phyloP scores from a whole-genome alignment of 257 asterid genomes.

The Ilex asprella region DNA sequence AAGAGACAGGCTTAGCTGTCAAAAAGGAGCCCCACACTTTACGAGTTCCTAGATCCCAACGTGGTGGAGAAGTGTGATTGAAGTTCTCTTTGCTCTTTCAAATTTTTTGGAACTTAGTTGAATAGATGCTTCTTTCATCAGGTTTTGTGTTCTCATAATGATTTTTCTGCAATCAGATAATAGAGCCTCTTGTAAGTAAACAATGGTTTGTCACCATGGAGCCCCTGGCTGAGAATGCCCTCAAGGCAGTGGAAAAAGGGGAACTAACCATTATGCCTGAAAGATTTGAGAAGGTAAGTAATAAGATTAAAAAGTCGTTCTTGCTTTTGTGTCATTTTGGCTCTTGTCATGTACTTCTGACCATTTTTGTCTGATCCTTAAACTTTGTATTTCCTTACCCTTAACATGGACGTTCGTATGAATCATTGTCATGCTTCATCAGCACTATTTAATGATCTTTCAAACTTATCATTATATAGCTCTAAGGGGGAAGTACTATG shows the following conservation, averaged over 20 bases:
- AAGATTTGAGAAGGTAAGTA: constrained; percentile 85
- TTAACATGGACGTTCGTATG: neutral
- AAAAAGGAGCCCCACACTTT: constrained; percentile 78
- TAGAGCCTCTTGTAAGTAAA: constrained; percentile 95
- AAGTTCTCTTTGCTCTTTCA: constrained; percentile 8
- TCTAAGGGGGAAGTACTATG: neutral
- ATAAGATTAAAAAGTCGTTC: constrained; percentile 7
- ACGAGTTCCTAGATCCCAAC: constrained; percentile 97
- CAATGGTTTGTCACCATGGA: constrained; percentile 99
- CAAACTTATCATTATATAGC: neutral
- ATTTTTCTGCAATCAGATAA: constrained; percentile 48
- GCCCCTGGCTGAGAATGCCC: constrained; percentile 93
- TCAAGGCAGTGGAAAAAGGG: constrained; percentile 76
- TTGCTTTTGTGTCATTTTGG: neutral
- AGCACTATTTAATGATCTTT: neutral
- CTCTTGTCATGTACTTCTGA: neutral
- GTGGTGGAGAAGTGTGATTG: constrained; percentile 91
- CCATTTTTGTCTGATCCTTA: neutral
- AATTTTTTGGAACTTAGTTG: constrained; percentile 9
- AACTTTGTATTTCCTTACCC: neutral
- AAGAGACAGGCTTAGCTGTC: constrained; percentile 85
- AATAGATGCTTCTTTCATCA: constrained; percentile 10
- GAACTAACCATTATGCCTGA: constrained; percentile 86
- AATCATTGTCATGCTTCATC: neutral
- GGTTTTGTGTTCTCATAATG: constrained; percentile 15